A percentile compares a stretch with the other conserved stretches of the same genome.
Evolutionary conservation across 352 stramenopile species (phyloP).

Genomic region (Globisporangium irregulare): DNA sequence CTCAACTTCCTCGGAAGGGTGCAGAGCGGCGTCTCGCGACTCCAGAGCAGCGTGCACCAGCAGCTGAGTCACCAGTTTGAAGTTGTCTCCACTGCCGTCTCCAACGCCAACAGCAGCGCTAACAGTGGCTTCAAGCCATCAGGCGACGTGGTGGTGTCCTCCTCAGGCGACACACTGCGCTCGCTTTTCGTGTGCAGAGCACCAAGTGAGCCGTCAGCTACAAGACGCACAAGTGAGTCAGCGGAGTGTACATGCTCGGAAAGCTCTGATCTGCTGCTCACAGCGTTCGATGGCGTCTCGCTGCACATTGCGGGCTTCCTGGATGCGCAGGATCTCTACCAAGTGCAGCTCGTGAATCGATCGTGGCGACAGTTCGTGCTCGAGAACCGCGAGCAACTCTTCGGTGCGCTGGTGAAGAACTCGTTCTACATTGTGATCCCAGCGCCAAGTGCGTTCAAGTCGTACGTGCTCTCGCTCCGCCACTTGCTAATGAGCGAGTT

Average conservation of each 20-base stretch:
- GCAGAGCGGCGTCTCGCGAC: slow-evolving; percentile 30
- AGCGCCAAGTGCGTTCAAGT: slow-evolving; percentile 48
- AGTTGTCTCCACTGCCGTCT: slow-evolving; percentile 1
- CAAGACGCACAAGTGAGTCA: not conserved
- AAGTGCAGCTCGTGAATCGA: slow-evolving; percentile 38
- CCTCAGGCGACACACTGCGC: slow-evolving; percentile 6
- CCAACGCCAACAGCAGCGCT: not conserved
- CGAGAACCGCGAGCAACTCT: slow-evolving; percentile 39
- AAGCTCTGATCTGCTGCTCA: slow-evolving; percentile 27
- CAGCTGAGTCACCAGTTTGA: slow-evolving; percentile 30
- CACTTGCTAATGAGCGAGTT: slow-evolving; percentile 47
- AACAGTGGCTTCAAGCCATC: slow-evolving; percentile 12
- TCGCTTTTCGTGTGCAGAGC: slow-evolving; percentile 13
- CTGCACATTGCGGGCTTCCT: slow-evolving; percentile 51
- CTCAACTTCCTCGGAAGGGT: slow-evolving; percentile 30
- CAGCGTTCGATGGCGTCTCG: slow-evolving; percentile 46
- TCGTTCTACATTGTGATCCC: slow-evolving; percentile 41
- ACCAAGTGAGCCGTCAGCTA: not conserved
- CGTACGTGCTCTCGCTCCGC: slow-evolving; percentile 45
- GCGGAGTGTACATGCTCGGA: not conserved
- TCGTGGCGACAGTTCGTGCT: slow-evolving; percentile 40
- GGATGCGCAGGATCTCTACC: slow-evolving; percentile 39
- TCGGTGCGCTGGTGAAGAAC: slow-evolving; percentile 28
- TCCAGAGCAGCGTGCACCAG: slow-evolving; percentile 37
- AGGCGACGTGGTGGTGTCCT: not conserved